These are phyloP conservation scores for Ogataea zsoltii DNA, from an alignment of 805 yeast genomes.

Conservation along the genomic window DNA sequence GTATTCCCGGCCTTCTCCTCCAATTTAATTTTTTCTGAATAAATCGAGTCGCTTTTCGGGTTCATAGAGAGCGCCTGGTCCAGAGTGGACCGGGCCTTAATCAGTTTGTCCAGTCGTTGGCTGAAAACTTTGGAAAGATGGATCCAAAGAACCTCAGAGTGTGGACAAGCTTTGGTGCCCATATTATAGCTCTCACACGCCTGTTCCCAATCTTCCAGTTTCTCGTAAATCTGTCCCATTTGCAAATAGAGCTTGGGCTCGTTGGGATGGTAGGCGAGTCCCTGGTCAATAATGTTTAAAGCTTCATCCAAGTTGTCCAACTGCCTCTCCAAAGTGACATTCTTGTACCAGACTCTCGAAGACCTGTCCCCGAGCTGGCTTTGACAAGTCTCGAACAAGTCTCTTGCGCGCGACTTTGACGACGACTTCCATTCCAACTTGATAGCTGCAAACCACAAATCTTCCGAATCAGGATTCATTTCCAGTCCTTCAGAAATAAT, in stretches of 20 bases:
- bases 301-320: constrained; percentile 39
- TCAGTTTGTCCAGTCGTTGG: constrained; percentile 37
- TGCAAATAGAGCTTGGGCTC: constrained; percentile 60
- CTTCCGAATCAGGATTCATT: constrained; percentile 46
- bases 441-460: constrained; percentile 70
- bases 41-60: constrained; percentile 51
- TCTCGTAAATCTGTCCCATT: constrained; percentile 54
- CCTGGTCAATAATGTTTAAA: constrained; percentile 43
- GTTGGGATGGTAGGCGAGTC: constrained; percentile 48
- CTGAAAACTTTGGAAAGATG: constrained; percentile 50
- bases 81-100: constrained; percentile 68
- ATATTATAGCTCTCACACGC: constrained; percentile 50
- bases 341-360: constrained; percentile 62
- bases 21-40: constrained; percentile 57
- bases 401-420: constrained; percentile 37
- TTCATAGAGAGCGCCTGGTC: constrained; percentile 63
- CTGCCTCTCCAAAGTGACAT: constrained; percentile 52
- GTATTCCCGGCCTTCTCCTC: constrained; percentile 54
- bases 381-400: constrained; percentile 34
- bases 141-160: constrained; percentile 54
- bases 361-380: constrained; percentile 26
- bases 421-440: constrained; percentile 55
- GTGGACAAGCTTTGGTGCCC: constrained; percentile 53
- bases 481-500: constrained; percentile 52
- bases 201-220: constrained; percentile 28